phyloP scores from a whole-genome alignment of 2,329 filamentous ascomycete species.

The Diaporthe destruens region DNA sequence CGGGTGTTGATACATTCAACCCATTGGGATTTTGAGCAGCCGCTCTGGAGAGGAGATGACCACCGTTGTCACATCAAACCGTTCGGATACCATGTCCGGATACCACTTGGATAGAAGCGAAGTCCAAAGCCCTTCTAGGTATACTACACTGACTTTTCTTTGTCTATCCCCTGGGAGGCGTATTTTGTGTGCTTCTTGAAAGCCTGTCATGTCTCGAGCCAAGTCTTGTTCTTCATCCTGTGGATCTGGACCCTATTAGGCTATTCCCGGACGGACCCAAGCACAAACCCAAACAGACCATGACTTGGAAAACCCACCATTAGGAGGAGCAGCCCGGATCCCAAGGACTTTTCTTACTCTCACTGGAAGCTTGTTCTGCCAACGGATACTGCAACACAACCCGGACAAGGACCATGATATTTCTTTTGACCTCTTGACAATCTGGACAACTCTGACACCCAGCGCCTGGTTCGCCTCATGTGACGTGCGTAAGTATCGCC shows the following conservation, averaged over 20 bases:
- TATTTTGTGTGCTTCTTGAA: slow-evolving; percentile 50
- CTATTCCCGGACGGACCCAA: neutral
- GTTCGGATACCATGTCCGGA: slow-evolving; percentile 61
- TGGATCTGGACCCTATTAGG: slow-evolving; percentile 43
- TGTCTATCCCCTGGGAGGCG: slow-evolving; percentile 59
- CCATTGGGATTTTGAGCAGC: slow-evolving; percentile 43
- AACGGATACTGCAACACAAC: neutral
- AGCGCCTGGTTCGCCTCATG: neutral
- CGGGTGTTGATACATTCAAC: slow-evolving; percentile 39
- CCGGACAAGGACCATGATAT: neutral
- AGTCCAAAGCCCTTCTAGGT: slow-evolving; percentile 72
- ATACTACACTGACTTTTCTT: slow-evolving; percentile 65
- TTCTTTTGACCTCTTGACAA: too few species aligned
- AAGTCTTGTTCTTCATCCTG: slow-evolving; percentile 41
- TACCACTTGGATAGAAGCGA: slow-evolving; percentile 69
- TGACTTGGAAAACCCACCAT: neutral
- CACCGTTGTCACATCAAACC: slow-evolving; percentile 61
- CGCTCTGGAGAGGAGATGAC: slow-evolving; percentile 62
- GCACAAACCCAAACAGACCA: neutral
- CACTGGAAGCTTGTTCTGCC: neutral
- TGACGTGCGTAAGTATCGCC: slow-evolving; percentile 36
- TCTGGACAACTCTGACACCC: neutral
- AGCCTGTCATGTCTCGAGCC: slow-evolving; percentile 36
- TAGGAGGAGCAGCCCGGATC: neutral
- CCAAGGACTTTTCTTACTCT: neutral